Base-by-base conservation (phyloP, 2,329 filamentous ascomycete genomes). In the Geosmithia flava region DNA sequence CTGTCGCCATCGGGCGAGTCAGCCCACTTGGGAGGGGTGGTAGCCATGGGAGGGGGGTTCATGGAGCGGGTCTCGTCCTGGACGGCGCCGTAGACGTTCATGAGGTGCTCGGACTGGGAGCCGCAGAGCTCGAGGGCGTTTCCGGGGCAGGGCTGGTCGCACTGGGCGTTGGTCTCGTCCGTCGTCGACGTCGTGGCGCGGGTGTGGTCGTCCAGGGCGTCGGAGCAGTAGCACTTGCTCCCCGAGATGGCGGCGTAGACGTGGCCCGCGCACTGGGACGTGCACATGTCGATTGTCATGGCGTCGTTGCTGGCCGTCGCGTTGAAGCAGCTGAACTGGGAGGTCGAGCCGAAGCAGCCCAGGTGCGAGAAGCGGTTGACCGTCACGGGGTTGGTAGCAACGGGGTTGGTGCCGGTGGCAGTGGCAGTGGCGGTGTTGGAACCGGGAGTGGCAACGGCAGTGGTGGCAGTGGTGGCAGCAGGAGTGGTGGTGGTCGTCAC, bases 161-260 rank as follows among this genome's bases (percentile, higher is more conserved):
- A 74, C 33, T 53, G 51, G 16, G 52, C 53, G 44, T 60, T 8
- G 23, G 23, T 58, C 6, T 13, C 33, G 42, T 56, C 56, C 2
- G 50, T 46, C 1, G 65, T 52, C 11, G 69, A 63, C 11, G 50
- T 46, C 1, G 65, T 52, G 13, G 69, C 64, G 13, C 54, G 59
- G n/a, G 70, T 68, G 43, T 64, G 60, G 4, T 58, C 57, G 39
- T 68, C 67, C 17, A 75, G 59, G 2, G 47, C 50, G 13, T 66
- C 58, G 33, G 70, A 69, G 49, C 72, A 76, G 58, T 70, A 72
- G 54, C 72, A 75, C 20, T 58, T 58, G 11, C 59, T 66, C 27
- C 62, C 58, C 20, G 61, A 66, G 41, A 71, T 52, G 46, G 67
- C 71, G 2, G 66, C 63, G 48, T 68, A 72, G 17, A 58, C 62